phyloP scores from a whole-genome alignment of 768 basidiomycete genomes.

The Russula olivacea region DNA sequence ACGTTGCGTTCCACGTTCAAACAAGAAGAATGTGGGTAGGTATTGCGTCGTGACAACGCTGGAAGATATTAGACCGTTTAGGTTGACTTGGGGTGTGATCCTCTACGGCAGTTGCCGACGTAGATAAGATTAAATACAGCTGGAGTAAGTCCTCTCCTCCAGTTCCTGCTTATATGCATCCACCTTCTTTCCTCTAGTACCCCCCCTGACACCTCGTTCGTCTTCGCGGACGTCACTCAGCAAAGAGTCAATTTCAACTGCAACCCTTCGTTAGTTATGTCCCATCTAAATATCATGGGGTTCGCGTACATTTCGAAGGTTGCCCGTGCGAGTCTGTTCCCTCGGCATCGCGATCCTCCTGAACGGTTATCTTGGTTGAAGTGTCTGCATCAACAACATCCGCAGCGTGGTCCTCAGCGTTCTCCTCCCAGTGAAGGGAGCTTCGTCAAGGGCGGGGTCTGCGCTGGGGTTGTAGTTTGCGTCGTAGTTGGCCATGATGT shows the following conservation, averaged over 20 bases:
- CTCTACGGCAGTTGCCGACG: slow-evolving; percentile 17
- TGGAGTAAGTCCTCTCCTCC: no score
- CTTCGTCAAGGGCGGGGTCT: slow-evolving; percentile 10
- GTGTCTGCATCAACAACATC: not conserved
- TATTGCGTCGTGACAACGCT: not conserved
- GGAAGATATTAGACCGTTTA: not conserved
- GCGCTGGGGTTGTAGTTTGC: slow-evolving; percentile 13
- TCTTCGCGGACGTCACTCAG: slow-evolving; percentile 10
- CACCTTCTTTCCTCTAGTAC: slow-evolving; percentile 6
- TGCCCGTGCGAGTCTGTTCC: slow-evolving; percentile 2
- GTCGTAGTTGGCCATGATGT: slow-evolving; percentile 13
- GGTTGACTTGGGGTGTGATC: slow-evolving; percentile 1
- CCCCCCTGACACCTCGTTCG: slow-evolving; percentile 8
- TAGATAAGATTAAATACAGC: no score
- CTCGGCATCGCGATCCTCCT: slow-evolving; percentile 11
- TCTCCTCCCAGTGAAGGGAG: not conserved
- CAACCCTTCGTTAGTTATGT: not conserved
- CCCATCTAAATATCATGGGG: not conserved
- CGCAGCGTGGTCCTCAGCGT: not conserved
- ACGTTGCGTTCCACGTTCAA: not conserved
- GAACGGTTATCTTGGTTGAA: slow-evolving; percentile 1
- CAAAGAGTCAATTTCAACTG: slow-evolving; percentile 5
- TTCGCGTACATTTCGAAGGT: slow-evolving; percentile 6
- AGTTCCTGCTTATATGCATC: slow-evolving; percentile 15
- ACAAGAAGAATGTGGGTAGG: slow-evolving; percentile 7